Conservation (phyloP, 2,329 filamentous ascomycete genomes). For the Verticillium tricorpus region DNA sequence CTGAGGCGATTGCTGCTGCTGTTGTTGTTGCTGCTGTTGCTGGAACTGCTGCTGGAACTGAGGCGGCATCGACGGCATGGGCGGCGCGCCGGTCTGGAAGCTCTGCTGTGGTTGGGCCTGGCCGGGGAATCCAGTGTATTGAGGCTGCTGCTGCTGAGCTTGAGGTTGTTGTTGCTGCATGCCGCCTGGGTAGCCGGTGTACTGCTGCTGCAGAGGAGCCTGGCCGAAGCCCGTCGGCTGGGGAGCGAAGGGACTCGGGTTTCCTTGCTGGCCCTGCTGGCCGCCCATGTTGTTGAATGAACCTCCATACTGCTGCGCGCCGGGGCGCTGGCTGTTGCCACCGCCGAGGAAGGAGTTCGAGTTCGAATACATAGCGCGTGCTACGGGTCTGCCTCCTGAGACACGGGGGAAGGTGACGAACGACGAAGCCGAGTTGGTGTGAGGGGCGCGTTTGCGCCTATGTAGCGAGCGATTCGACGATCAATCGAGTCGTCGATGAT, state of each 20-base stretch:
- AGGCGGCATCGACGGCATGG: conserved; percentile 54
- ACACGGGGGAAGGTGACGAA: conserved; percentile 8
- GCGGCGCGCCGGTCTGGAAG: conserved; percentile 56
- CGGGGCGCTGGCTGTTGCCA: conserved; percentile 69
- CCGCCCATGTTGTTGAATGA: conserved; percentile 41
- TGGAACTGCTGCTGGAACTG: conserved; percentile 58
- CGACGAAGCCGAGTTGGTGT: background rate
- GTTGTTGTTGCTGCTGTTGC: conserved; percentile 42
- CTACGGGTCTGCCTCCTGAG: conserved; percentile 7
- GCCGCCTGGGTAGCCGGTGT: conserved; percentile 55
- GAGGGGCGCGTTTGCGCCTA: background rate
- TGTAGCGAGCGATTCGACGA: background rate
- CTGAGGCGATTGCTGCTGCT: conserved; percentile 36
- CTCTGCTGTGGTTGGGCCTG: conserved; percentile 51
- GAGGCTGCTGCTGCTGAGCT: conserved; percentile 55
- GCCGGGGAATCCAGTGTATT: conserved; percentile 39
- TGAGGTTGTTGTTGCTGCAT: conserved; percentile 41
- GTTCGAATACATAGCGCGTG: conserved; percentile 74
- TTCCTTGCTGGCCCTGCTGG: conserved; percentile 39
- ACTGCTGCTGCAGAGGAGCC: conserved; percentile 51
- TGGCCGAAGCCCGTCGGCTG: conserved; percentile 59
- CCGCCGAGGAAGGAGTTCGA: conserved; percentile 82
- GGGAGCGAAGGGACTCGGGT: conserved; percentile 47
- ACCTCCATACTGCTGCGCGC: conserved; percentile 55
- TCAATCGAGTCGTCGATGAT: background rate